Conservation (phyloP, 2,329 filamentous ascomycete genomes). For the Epichloe bromicola region DNA sequence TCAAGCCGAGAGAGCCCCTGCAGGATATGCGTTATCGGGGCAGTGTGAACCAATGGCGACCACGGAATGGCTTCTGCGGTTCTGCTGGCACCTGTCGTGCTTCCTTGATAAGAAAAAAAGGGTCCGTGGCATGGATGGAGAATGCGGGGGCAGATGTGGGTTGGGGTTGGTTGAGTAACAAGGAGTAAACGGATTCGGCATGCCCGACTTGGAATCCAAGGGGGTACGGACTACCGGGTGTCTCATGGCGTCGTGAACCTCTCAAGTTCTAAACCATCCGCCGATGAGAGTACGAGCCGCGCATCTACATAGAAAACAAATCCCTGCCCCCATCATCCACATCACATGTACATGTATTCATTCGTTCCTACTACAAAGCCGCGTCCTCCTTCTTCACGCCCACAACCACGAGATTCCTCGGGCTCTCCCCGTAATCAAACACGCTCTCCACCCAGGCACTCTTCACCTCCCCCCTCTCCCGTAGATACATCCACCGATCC, state of each 20-base stretch:
- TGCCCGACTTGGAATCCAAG: no score
- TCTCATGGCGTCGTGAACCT: no score
- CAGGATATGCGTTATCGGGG: neutral
- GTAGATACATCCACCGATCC: conserved; percentile 79
- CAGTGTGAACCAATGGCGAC: neutral
- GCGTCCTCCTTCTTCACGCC: conserved; percentile 54
- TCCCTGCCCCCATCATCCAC: no score
- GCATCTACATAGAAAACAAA: no score
- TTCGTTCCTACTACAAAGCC: neutral
- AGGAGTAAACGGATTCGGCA: no score
- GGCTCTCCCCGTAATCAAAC: conserved; percentile 77
- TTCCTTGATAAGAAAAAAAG: neutral
- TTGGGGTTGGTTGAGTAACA: no score
- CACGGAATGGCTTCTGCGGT: neutral
- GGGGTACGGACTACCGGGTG: no score
- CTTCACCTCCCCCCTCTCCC: conserved; percentile 58
- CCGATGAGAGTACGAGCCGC: no score
- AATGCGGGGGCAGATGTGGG: neutral
- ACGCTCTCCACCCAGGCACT: conserved; percentile 86
- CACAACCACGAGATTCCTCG: conserved; percentile 84
- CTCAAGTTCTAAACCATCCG: no score
- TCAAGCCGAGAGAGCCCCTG: neutral
- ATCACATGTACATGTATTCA: neutral
- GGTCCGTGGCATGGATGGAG: neutral
- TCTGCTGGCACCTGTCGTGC: neutral